phyloP scores from a whole-genome alignment of 2,329 filamentous ascomycete species.

The Metarhizium anisopliae region DNA sequence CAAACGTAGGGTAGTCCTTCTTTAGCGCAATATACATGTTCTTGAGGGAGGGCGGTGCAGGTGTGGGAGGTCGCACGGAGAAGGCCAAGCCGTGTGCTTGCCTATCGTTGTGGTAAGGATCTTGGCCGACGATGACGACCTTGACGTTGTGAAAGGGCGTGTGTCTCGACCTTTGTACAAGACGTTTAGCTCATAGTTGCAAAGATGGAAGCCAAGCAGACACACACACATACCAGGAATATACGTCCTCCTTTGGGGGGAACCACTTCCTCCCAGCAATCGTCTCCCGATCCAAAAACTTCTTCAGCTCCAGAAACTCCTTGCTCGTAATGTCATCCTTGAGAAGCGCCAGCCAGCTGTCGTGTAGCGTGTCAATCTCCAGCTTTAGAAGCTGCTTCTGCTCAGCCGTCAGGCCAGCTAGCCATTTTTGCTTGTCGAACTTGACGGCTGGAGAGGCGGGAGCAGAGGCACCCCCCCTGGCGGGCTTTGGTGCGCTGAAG shows the following conservation, averaged over 20 bases:
- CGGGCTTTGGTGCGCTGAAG: conserved; percentile 59
- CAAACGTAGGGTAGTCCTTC: conserved; percentile 79
- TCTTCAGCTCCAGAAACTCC: conserved; percentile 81
- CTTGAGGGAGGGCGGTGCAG: conserved; percentile 77
- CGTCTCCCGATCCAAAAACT: conserved; percentile 73
- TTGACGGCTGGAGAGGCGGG: conserved; percentile 33
- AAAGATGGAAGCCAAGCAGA: not conserved
- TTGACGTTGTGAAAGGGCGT: conserved; percentile 85
- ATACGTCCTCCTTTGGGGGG: conserved; percentile 80
- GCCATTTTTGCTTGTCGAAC: conserved; percentile 89
- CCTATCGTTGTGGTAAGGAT: conserved; percentile 92
- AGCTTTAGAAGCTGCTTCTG: conserved; percentile 74
- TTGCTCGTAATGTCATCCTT: conserved; percentile 75
- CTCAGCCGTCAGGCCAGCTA: conserved; percentile 68
- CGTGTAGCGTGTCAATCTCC: conserved; percentile 86
- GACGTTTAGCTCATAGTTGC: not conserved
- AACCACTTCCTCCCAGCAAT: conserved; percentile 70
- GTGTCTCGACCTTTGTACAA: conserved; percentile 67
- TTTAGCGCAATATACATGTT: conserved; percentile 90
- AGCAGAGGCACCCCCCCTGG: conserved; percentile 21
- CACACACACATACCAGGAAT: conserved; percentile 65
- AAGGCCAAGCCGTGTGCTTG: conserved; percentile 96
- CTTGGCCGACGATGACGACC: conserved; percentile 88
- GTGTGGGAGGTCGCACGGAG: conserved; percentile 82
- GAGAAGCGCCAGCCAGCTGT: conserved; percentile 81